Percentiles rank a stretch among this genome's conserved stretches.
Conservation (phyloP, 768 basidiomycete species). For the Auriculariales sp. region DNA sequence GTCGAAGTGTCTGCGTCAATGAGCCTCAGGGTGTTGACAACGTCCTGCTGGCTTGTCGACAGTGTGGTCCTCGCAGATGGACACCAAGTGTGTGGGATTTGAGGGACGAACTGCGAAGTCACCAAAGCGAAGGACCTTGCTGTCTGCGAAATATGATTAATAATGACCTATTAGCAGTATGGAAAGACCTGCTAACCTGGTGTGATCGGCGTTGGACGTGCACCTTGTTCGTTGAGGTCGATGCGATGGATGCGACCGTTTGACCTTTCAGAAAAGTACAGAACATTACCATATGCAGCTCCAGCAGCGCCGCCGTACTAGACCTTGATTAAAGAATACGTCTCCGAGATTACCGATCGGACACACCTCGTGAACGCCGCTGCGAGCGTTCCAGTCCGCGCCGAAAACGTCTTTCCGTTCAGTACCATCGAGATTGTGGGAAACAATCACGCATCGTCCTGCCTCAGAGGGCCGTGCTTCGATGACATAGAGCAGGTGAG, state of each 20-base stretch:
- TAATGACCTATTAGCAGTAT: too few species aligned
- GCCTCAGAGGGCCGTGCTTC: slow-evolving; percentile 45
- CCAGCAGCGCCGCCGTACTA: slow-evolving; percentile 57
- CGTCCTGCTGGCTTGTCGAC: slow-evolving; percentile 25
- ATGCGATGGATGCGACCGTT: background rate
- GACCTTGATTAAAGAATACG: too few species aligned
- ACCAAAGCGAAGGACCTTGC: too few species aligned
- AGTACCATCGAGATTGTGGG: slow-evolving; percentile 24
- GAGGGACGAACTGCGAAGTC: too few species aligned
- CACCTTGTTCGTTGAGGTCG: background rate
- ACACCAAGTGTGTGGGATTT: slow-evolving; percentile 42
- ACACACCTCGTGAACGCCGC: slow-evolving; percentile 53
- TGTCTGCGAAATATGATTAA: too few species aligned
- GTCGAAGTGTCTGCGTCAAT: slow-evolving; percentile 34
- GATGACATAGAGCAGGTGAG: slow-evolving; percentile 29
- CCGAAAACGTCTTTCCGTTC: slow-evolving; percentile 33
- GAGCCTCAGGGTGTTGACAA: slow-evolving; percentile 42
- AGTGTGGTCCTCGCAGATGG: slow-evolving; percentile 62
- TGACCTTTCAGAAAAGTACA: slow-evolving; percentile 43
- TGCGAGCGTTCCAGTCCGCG: slow-evolving; percentile 38
- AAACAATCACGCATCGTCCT: slow-evolving; percentile 42
- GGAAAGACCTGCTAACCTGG: background rate
- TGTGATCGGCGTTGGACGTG: background rate
- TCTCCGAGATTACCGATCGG: too few species aligned
- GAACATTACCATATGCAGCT: slow-evolving; percentile 29